phyloP scores from a whole-genome alignment of 2,329 filamentous ascomycete species.

The Colletotrichum tropicicola region DNA sequence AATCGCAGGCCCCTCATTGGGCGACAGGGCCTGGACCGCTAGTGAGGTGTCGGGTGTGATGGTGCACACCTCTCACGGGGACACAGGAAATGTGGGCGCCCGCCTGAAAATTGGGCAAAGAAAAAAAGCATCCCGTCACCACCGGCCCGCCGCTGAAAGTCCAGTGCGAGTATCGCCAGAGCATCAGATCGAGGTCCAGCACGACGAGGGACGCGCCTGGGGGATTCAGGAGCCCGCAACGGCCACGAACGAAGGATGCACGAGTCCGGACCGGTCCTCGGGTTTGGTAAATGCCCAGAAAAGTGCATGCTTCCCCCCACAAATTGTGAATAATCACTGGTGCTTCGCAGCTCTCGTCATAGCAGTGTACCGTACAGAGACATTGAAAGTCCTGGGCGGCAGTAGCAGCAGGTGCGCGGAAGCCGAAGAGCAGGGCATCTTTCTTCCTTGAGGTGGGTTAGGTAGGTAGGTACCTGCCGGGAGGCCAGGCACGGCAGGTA shows the following conservation, averaged over 20 bases:
- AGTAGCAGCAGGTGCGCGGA: not conserved
- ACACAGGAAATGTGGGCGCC: conserved; percentile 23
- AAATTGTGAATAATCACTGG: not conserved
- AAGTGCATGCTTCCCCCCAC: not conserved
- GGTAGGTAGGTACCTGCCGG: not conserved
- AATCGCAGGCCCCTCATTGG: conserved; percentile 24
- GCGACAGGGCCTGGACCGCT: conserved; percentile 14
- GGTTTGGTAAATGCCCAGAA: not conserved
- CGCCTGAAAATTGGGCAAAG: not conserved
- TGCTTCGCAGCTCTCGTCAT: not conserved
- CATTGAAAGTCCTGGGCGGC: conserved; percentile 11
- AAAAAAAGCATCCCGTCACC: conserved; percentile 32
- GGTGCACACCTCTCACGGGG: not conserved
- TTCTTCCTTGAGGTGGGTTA: no score
- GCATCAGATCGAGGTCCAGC: conserved; percentile 17
- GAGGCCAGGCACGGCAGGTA: not conserved
- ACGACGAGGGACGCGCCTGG: not conserved
- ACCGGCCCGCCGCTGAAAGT: conserved; percentile 36
- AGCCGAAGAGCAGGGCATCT: not conserved
- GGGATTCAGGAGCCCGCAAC: not conserved
- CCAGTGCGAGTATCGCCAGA: conserved; percentile 24
- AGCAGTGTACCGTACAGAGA: conserved; percentile 18
- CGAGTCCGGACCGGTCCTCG: not conserved
- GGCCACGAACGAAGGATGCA: conserved; percentile 18
- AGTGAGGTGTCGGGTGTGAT: conserved; percentile 1